A percentile compares a stretch with the other conserved stretches of the same genome.
Evolutionary conservation across 768 basidiomycete species (phyloP).

Genomic region (Leccinum barrowsii): DNA sequence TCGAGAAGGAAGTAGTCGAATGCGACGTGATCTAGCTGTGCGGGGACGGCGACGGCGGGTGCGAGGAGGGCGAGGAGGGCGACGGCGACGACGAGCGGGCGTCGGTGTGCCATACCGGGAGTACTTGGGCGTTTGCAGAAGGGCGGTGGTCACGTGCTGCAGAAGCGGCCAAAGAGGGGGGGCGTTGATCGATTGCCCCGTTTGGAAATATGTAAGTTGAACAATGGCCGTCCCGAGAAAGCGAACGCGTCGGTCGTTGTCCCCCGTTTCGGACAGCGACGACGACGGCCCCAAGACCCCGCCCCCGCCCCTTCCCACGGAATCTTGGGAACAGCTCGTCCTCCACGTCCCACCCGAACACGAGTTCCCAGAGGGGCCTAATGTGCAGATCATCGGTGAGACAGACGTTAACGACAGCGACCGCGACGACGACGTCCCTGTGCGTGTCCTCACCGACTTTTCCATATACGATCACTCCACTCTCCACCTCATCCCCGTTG

Average conservation of each 20-base stretch:
- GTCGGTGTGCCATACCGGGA: conserved; percentile 13
- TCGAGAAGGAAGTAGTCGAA: conserved; percentile 84
- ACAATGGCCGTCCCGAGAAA: conserved; percentile 23
- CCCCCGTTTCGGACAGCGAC: conserved; percentile 17
- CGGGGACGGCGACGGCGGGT: conserved; percentile 8
- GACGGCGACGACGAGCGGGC: conserved; percentile 5
- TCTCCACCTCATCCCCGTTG: conserved; percentile 38
- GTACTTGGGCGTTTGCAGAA: not conserved
- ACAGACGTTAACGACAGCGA: conserved; percentile 23
- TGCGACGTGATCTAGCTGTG: conserved; percentile 50
- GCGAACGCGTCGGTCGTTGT: conserved; percentile 23
- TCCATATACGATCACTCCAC: conserved; percentile 44
- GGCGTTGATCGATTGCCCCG: not conserved
- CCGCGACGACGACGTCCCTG: conserved; percentile 43
- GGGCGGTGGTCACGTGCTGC: conserved; percentile 16
- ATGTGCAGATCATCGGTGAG: conserved; percentile 45
- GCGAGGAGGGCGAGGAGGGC: not conserved
- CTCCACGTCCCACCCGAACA: conserved; percentile 25
- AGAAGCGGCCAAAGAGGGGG: not conserved
- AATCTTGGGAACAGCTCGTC: conserved; percentile 7
- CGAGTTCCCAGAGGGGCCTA: conserved; percentile 38
- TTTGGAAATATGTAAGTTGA: conserved; percentile 2
- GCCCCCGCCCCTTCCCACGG: not conserved
- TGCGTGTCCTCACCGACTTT: conserved; percentile 56
- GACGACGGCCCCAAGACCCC: conserved; percentile 7